Evolutionary conservation across 2,329 filamentous ascomycete genomes (phyloP), one percentile per base, ranked within the genome.

Genomic region (Beauveria caledonica): DNA sequence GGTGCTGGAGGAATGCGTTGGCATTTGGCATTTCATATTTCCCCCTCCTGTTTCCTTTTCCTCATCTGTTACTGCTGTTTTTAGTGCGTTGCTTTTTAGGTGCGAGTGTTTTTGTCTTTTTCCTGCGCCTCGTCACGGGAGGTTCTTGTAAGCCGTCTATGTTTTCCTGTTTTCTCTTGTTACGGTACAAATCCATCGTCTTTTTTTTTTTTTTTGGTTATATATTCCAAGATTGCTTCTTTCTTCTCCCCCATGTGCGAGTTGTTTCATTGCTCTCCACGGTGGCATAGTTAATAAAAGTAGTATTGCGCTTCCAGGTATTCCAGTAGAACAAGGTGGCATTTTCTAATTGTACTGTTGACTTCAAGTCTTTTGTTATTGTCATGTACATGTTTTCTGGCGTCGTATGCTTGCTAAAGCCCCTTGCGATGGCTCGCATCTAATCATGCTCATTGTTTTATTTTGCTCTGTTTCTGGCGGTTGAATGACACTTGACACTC

Each of bases 31-130:
- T 62, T 33, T 60, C 55, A 62, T 65, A 58, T 52, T 10, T 48
- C 60, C 58, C 15, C 29, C 58, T 19, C 60, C 61, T 45, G 57
- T 62, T 62, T 55, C 62, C 60, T 63, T 58, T 61, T 61, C 33
- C n/a, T 42, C 48, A 36, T 50, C 23, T 50, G 33, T 48, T 17
- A 36, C 21, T 48, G 17, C 19, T 13, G 42, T 50, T 59, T 59
- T 23, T 53, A 49, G 48, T 58, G 27, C 23, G 45, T 39, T 62
- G 27, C 1, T 54, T 49, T 60, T 44, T 54, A 7, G n/a, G 48
- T 51, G 57, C 39, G 39, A 42, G 40, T 42, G 40, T 13, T 4
- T 5, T 13, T 39, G 5, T 49, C 13, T 45, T 44, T 40, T 58
- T n/a, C 13, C 8, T 19, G 23, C 10, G 19, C 11, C 40, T 53